Percentiles rank a stretch among this genome's conserved stretches.
phyloP scores from a whole-genome alignment of 306 rosid species.

The Quercus parvula region DNA sequence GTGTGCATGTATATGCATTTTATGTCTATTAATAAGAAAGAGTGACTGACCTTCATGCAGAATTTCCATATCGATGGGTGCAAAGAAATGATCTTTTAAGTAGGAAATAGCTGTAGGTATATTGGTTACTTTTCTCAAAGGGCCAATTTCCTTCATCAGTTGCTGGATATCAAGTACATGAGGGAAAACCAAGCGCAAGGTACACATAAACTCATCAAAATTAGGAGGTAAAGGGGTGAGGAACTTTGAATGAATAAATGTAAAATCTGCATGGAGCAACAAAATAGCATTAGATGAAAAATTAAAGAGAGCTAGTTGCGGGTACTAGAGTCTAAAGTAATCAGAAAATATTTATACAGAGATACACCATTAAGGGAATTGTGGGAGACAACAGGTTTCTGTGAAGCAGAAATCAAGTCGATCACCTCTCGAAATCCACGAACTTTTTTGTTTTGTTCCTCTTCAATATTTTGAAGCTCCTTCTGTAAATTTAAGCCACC shows the following conservation, averaged over 20 bases:
- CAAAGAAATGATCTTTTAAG: slow-evolving; percentile 58
- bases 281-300: slow-evolving; percentile 20
- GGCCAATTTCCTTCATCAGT: slow-evolving; percentile 65
- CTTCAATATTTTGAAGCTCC: slow-evolving; percentile 57
- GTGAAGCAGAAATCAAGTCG: slow-evolving; percentile 95
- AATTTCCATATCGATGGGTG: slow-evolving; percentile 64
- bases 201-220: slow-evolving; percentile 58
- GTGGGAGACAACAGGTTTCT: slow-evolving; percentile 92
- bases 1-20: neutral
- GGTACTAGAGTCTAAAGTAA: slow-evolving; percentile 14
- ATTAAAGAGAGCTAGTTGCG: slow-evolving; percentile 10
- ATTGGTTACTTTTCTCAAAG: slow-evolving; percentile 48
- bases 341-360: slow-evolving; percentile 36
- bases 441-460: slow-evolving; percentile 62
- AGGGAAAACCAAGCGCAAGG: slow-evolving; percentile 56
- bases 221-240: slow-evolving; percentile 63
- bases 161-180: slow-evolving; percentile 54
- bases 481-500: slow-evolving; percentile 37
- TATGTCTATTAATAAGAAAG: neutral
- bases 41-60: slow-evolving; percentile 50
- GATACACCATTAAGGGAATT: slow-evolving; percentile 76
- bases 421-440: slow-evolving; percentile 96
- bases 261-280: slow-evolving; percentile 62
- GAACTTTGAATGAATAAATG: slow-evolving; percentile 77
- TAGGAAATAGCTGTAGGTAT: slow-evolving; percentile 60